phyloP scores from a whole-genome alignment of 2,329 filamentous ascomycete genomes.

The Ceratocystis variospora region DNA sequence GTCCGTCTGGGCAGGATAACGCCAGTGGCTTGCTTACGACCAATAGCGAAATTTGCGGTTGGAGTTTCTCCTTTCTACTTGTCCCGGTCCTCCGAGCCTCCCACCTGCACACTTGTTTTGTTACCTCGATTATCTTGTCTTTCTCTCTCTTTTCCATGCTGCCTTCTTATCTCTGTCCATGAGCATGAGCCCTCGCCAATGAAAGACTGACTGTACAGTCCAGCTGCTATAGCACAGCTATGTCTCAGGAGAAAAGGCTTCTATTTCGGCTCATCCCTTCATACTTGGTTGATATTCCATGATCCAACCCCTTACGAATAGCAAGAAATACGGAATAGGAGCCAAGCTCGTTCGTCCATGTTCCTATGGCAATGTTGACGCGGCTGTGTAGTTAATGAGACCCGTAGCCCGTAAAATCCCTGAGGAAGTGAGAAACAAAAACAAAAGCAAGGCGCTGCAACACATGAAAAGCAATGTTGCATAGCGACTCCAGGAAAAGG shows the following conservation, averaged over 20 bases:
- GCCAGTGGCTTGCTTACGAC: too few species aligned
- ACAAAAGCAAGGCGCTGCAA: too few species aligned
- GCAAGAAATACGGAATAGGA: not conserved
- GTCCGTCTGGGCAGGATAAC: not conserved
- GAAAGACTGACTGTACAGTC: not conserved
- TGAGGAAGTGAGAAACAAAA: too few species aligned
- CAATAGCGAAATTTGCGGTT: too few species aligned
- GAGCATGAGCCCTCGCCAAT: not conserved
- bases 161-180: not conserved
- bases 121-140: not conserved
- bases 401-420: too few species aligned
- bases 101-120: not conserved
- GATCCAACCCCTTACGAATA: not conserved
- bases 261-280: not conserved
- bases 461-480: not conserved
- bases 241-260: constrained; percentile 4
- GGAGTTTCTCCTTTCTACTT: not conserved
- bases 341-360: not conserved
- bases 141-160: not conserved
- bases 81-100: not conserved
- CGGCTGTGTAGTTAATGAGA: not conserved
- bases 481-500: not conserved
- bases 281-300: not conserved
- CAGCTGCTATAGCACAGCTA: constrained; percentile 1
- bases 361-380: not conserved